Base-by-base conservation (phyloP, 306 rosid genomes). In the Ziziphus jujuba region DNA sequence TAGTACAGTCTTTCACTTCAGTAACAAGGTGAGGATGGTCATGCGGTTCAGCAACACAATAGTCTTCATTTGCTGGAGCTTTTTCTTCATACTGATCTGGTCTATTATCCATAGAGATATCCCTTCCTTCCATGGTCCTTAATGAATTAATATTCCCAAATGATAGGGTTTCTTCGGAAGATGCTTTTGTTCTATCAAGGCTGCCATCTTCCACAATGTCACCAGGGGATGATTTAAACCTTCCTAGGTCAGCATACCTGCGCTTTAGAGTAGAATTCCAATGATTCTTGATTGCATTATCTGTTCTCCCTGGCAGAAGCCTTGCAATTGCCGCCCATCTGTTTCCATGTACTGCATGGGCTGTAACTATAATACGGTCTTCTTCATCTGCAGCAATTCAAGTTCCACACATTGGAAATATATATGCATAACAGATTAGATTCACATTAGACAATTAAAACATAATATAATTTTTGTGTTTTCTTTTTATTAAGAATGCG, bases 231-330 rank as follows among this genome's bases (percentile, higher is more conserved):
- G 70, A 43, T 35, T 70, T 56, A 51, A 61, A 59, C 56, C 79
- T 75, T 64, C 83, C 79, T 44, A 36, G 45, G 13, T 76, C 90
- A 61, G 73, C 12, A 23, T 59, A 76, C 79, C 82, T 84, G 51
- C 89, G 88, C 80, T 68, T 89, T 21, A 89, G 84, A 9, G 96
- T 84, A 71, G 96, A 89, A 74, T 89, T 89, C 91, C 96, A 89
- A 70, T 89, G 96, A 60, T 85, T 89, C 75, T 89, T 89, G 45
- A 89, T 89, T 12, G 88, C 88, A 53, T 86, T 89, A 78, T 89
- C 96, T 24, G 96, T 89, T 81, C 96, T 80, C 13, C 96, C 92
- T 1, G 88, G 88, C 58, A 89, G 90, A 65, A 89, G 84, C 81
- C 79, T 82, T 35, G 96, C 92, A 66, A 89, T 86, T 69, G 82